Conservation (phyloP, 495 filamentous ascomycete species). For the Hypoxylon fuscum region DNA sequence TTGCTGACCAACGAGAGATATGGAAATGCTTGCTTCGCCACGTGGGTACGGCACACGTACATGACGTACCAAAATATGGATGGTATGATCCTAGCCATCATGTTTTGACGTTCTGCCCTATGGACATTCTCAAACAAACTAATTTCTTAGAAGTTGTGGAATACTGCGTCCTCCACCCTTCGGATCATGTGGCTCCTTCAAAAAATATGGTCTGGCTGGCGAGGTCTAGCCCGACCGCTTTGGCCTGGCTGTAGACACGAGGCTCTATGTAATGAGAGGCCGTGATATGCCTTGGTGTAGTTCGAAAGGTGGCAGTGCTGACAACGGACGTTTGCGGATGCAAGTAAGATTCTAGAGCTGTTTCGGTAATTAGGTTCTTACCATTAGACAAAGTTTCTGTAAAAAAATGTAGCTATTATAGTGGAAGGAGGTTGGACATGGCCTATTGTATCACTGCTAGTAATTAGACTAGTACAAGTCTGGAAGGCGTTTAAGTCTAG, state of each 20-base stretch:
- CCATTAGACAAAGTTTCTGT: not conserved
- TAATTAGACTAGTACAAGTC: constrained; percentile 6
- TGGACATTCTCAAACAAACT: constrained; percentile 9
- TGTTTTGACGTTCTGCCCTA: constrained; percentile 24
- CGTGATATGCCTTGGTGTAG: not conserved
- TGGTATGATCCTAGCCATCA: constrained; percentile 14
- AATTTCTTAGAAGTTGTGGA: constrained; percentile 14
- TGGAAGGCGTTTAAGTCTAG: constrained; percentile 9
- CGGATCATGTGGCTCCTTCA: constrained; percentile 17
- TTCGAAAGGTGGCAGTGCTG: constrained; percentile 3
- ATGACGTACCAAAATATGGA: constrained; percentile 31
- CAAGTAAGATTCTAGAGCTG: not conserved
- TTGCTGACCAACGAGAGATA: constrained; percentile 4
- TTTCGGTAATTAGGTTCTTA: not conserved
- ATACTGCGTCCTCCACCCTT: constrained; percentile 16
- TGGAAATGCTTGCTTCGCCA: constrained; percentile 33
- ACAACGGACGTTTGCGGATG: constrained; percentile 1
- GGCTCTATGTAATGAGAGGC: not conserved
- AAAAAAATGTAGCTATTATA: not conserved
- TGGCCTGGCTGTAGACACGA: constrained; percentile 3
- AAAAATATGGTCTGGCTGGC: not conserved
- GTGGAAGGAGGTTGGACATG: no score
- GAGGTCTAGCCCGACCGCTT: not conserved
- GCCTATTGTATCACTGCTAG: constrained; percentile 9
- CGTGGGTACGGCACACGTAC: constrained; percentile 21